Evolutionary conservation across 805 yeast genomes (phyloP).

Genomic region (Nakazawaea anatomiae): DNA sequence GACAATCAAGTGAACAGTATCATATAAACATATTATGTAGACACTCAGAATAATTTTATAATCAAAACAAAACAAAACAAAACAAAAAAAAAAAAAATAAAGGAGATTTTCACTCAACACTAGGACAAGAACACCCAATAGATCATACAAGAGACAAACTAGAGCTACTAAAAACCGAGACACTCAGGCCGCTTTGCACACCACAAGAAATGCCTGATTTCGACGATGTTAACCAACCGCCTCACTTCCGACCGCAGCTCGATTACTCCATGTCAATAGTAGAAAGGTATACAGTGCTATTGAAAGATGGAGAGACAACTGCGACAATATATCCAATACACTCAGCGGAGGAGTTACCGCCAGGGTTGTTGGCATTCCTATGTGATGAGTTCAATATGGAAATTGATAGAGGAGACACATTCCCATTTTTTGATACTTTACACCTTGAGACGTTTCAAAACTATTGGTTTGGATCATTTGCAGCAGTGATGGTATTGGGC

Average conservation of each 20-base stretch:
- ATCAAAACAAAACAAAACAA: too few species aligned
- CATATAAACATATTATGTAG: too few species aligned
- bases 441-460: slow-evolving; percentile 71
- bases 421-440: slow-evolving; percentile 78
- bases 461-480: slow-evolving; percentile 85
- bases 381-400: slow-evolving; percentile 94
- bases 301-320: slow-evolving; percentile 85
- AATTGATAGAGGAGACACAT: slow-evolving; percentile 81
- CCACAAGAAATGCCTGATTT: slow-evolving; percentile 36
- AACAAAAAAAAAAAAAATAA: too few species aligned
- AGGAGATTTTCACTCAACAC: too few species aligned
- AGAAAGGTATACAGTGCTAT: slow-evolving; percentile 67
- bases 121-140: too few species aligned
- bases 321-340: slow-evolving; percentile 90
- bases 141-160: too few species aligned
- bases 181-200: too few species aligned
- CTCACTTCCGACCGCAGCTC: slow-evolving; percentile 37
- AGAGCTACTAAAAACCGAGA: too few species aligned
- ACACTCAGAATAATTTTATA: too few species aligned
- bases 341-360: slow-evolving; percentile 63
- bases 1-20: too few species aligned
- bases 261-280: slow-evolving; percentile 30
- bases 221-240: slow-evolving; percentile 43
- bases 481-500: slow-evolving; percentile 77
- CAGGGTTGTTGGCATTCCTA: slow-evolving; percentile 70